These are phyloP conservation scores for Berkeleyomyces rouxiae DNA, from an alignment of 2,329 filamentous ascomycete genomes.

Conservation along the genomic window DNA sequence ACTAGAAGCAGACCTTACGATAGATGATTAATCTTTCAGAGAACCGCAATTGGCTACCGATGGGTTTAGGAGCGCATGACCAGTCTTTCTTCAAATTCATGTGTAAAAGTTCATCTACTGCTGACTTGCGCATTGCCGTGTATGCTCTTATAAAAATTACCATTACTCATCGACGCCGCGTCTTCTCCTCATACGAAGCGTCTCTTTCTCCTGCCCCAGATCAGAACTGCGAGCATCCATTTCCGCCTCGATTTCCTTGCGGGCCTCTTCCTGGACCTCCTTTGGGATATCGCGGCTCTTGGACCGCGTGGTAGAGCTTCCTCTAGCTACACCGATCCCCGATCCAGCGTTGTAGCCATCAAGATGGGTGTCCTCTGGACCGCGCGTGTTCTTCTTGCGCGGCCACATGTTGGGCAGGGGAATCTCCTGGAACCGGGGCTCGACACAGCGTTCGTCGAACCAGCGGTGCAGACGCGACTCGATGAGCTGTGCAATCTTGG, in stretches of 20 bases:
- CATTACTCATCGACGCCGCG: slow-evolving; percentile 20
- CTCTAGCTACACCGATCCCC: slow-evolving; percentile 24
- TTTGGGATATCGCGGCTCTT: background rate
- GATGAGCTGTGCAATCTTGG: slow-evolving; percentile 73
- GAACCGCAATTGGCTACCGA: no score
- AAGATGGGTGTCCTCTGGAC: slow-evolving; percentile 41
- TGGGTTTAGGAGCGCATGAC: no score
- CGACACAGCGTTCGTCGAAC: slow-evolving; percentile 77
- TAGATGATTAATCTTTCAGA: no score
- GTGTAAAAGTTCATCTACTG: background rate
- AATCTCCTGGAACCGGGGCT: slow-evolving; percentile 76
- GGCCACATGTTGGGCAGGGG: slow-evolving; percentile 72
- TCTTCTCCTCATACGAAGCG: slow-evolving; percentile 26
- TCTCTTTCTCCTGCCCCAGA: slow-evolving; percentile 5
- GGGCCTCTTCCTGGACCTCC: slow-evolving; percentile 6
- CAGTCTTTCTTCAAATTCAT: background rate
- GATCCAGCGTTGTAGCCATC: slow-evolving; percentile 29
- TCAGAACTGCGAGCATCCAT: slow-evolving; percentile 28
- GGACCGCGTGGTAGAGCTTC: slow-evolving; percentile 15
- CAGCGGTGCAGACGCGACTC: slow-evolving; percentile 66
- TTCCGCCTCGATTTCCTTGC: slow-evolving; percentile 28
- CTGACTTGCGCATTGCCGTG: background rate
- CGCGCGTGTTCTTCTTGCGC: slow-evolving; percentile 65
- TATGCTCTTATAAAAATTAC: background rate
- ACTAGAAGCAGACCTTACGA: background rate